Evolutionary conservation across 192 early-diverging fungal genomes (phyloP).

Genomic region (Jimgerdemannia lactiflua): DNA sequence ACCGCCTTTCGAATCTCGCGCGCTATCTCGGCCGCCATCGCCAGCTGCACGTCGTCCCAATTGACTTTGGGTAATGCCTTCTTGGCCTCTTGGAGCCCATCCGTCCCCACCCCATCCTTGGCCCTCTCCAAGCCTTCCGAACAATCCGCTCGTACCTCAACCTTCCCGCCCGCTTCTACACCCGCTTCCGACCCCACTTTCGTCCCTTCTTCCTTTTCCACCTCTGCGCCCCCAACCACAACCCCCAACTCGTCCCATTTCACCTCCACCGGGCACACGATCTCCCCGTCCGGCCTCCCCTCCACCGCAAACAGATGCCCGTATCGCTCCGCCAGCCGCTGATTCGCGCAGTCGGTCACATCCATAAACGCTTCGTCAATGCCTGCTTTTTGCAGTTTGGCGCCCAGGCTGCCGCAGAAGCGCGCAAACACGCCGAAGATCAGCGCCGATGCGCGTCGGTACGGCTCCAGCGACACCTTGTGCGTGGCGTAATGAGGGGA

Average conservation of each 20-base stretch:
- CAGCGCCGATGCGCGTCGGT: constrained; percentile 65
- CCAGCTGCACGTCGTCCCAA: constrained; percentile 80
- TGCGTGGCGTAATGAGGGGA: constrained; percentile 69
- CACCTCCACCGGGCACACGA: neutral
- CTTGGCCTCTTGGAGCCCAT: constrained; percentile 3
- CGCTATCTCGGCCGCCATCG: constrained; percentile 68
- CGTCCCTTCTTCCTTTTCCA: neutral
- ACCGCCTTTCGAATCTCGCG: constrained; percentile 62
- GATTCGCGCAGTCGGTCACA: constrained; percentile 65
- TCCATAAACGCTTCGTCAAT: constrained; percentile 92
- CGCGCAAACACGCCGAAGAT: constrained; percentile 72
- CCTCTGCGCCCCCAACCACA: constrained; percentile 36
- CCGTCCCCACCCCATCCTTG: neutral
- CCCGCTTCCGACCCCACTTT: neutral
- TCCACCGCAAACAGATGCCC: constrained; percentile 25
- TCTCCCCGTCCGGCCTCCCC: constrained; percentile 18
- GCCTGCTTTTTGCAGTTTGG: constrained; percentile 67
- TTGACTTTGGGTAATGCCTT: constrained; percentile 9
- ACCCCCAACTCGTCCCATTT: constrained; percentile 44
- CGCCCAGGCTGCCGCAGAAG: constrained; percentile 26
- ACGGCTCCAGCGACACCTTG: constrained; percentile 86
- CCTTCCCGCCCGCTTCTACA: neutral
- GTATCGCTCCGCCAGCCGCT: constrained; percentile 45
- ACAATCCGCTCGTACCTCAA: neutral
- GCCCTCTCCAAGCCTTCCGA: neutral